Conservation (phyloP, 495 filamentous ascomycete genomes). For the Paragyromitra xinjiangensis region DNA sequence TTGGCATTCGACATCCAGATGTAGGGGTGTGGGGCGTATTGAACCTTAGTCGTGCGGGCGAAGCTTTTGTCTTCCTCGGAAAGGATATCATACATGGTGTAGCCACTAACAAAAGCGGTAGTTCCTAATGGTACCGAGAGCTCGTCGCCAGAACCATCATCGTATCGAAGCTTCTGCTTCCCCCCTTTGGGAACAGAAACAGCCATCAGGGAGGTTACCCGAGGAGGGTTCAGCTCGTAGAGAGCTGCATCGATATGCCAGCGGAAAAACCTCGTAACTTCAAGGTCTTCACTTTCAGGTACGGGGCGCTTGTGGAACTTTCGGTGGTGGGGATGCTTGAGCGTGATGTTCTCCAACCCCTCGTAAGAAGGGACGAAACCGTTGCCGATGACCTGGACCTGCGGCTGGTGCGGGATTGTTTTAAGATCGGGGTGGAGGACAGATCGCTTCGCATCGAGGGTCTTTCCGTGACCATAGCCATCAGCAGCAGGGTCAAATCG, state of each 20-base stretch:
- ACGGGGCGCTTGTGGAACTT: constrained; percentile 10
- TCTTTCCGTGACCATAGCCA: not conserved
- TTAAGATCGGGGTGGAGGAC: constrained; percentile 3
- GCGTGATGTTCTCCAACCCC: not conserved
- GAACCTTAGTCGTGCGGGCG: not conserved
- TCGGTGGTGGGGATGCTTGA: not conserved
- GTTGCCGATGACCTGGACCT: not conserved
- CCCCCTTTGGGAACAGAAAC: not conserved
- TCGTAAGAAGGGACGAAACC: constrained; percentile 8
- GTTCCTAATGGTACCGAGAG: not conserved
- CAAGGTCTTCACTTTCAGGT: not conserved
- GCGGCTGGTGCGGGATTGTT: constrained; percentile 2
- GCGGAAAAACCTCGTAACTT: constrained; percentile 2
- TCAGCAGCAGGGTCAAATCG: not conserved
- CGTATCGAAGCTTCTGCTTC: not conserved
- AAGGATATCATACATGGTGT: constrained; percentile 10
- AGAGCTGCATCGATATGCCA: constrained; percentile 11
- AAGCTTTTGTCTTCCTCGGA: constrained; percentile 1
- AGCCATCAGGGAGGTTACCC: constrained; percentile 6
- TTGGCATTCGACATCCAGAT: constrained; percentile 15
- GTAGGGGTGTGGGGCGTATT: constrained; percentile 6
- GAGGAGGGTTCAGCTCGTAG: not conserved
- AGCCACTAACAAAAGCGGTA: constrained; percentile 4
- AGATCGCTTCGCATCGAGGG: not conserved
- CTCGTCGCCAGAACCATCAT: not conserved